These are phyloP conservation scores for Planoprotostelium fungivorum DNA, from an alignment of 78 protist species.

Conservation along the genomic window DNA sequence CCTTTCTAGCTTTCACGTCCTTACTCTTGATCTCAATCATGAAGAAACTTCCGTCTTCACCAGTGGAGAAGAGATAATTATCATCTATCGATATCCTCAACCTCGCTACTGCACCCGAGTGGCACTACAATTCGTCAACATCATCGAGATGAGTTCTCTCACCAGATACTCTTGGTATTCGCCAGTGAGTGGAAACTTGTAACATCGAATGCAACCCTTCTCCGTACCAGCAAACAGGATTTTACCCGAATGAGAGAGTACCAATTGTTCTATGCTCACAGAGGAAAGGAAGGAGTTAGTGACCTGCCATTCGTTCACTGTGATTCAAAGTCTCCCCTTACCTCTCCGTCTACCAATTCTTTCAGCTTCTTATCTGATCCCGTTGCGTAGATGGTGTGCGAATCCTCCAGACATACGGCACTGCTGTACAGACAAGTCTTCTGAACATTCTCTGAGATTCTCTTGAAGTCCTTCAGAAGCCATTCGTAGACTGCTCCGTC, in stretches of 20 bases:
- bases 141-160: background rate
- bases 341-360: background rate
- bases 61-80: constrained; percentile 24
- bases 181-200: constrained; percentile 26
- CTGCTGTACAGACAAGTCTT: constrained; percentile 36
- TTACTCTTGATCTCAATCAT: constrained; percentile 27
- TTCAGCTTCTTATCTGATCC: constrained; percentile 46
- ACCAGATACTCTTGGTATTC: background rate
- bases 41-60: constrained; percentile 55
- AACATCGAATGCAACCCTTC: constrained; percentile 29
- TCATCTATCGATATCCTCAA: constrained; percentile 45
- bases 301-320: background rate
- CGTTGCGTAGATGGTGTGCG: constrained; percentile 16
- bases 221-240: constrained; percentile 42
- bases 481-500: constrained; percentile 85
- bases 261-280: constrained; percentile 19
- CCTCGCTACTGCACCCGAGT: constrained; percentile 24
- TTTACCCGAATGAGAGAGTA: constrained; percentile 19
- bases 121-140: background rate
- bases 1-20: constrained; percentile 23
- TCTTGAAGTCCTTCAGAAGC: constrained; percentile 14
- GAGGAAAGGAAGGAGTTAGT: background rate
- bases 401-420: background rate
- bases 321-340: background rate
- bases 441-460: constrained; percentile 37